phyloP scores from a whole-genome alignment of 1,284 basidiomycete species.

The Baeospora myosura region DNA sequence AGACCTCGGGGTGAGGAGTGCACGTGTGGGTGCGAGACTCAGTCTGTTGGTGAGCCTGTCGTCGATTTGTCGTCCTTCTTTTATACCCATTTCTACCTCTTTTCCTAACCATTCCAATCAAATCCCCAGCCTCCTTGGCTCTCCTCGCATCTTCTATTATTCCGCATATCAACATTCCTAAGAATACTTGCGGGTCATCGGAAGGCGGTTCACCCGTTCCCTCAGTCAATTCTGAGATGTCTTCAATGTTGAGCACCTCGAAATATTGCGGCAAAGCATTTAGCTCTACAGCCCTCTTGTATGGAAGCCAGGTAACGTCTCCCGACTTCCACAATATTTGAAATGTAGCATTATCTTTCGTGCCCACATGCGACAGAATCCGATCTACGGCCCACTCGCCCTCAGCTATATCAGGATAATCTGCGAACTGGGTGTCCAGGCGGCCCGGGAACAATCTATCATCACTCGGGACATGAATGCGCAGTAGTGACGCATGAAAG shows the following conservation, averaged over 20 bases:
- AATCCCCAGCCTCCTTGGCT: neutral
- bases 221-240: neutral
- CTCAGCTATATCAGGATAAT: constrained; percentile 10
- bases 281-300: constrained; percentile 11
- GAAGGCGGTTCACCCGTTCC: constrained; percentile 1
- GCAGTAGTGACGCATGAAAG: constrained; percentile 22
- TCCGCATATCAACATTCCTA: neutral
- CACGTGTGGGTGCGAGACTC: too few relatives aligned
- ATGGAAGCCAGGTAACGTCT: constrained; percentile 19
- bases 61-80: too few relatives aligned
- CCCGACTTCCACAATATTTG: constrained; percentile 20
- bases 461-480: constrained; percentile 23
- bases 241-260: constrained; percentile 8
- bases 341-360: constrained; percentile 13
- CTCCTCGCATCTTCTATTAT: neutral
- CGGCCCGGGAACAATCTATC: constrained; percentile 20
- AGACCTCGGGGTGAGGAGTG: too few relatives aligned
- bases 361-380: constrained; percentile 16
- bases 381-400: constrained; percentile 16
- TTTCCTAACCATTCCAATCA: too few relatives aligned
- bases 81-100: too few relatives aligned
- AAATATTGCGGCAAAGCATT: constrained; percentile 14
- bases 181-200: neutral
- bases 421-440: constrained; percentile 10
- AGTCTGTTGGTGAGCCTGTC: too few relatives aligned